Evolutionary conservation across 164 flowering plant genomes (phyloP).

Genomic region (Euptelea pleiosperma): DNA sequence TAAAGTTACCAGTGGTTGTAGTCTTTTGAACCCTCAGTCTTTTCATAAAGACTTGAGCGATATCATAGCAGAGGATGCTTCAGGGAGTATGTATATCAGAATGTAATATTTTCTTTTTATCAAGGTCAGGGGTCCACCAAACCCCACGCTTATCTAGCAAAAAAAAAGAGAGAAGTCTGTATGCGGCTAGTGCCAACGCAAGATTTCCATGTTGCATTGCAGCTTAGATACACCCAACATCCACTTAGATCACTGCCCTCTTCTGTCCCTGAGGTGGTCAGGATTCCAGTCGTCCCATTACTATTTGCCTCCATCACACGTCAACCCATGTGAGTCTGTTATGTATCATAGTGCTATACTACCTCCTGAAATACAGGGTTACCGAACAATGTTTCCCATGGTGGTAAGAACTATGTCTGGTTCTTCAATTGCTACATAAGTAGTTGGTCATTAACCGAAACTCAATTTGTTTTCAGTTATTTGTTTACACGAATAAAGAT

Average conservation of each 20-base stretch:
- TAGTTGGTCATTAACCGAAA: background rate
- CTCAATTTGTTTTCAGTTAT: background rate
- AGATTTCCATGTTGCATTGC: conserved; percentile 11
- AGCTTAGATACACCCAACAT: background rate
- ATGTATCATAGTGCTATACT: conserved; percentile 5
- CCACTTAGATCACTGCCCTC: background rate
- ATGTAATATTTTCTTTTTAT: background rate
- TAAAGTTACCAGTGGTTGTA: too few relatives aligned
- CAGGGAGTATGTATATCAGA: too few relatives aligned
- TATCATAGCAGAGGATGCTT: too few relatives aligned
- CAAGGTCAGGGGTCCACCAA: too few relatives aligned
- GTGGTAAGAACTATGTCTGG: conserved; percentile 12
- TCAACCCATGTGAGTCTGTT: conserved; percentile 8
- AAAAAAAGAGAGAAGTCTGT: conserved; percentile 13
- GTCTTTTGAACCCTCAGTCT: too few relatives aligned
- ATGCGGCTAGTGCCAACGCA: conserved; percentile 24
- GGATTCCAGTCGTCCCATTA: background rate
- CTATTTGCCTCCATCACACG: conserved; percentile 6
- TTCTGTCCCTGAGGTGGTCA: background rate
- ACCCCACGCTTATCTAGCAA: too few relatives aligned
- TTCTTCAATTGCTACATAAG: background rate
- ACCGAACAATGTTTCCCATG: background rate
- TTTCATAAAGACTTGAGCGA: too few relatives aligned
- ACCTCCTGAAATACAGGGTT: conserved; percentile 8
- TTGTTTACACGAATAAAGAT: background rate